A percentile compares a stretch with the other conserved stretches of the same genome.
Evolutionary conservation across 2,329 filamentous ascomycete species (phyloP).

Genomic region (Ceratocystis alfenasii): DNA sequence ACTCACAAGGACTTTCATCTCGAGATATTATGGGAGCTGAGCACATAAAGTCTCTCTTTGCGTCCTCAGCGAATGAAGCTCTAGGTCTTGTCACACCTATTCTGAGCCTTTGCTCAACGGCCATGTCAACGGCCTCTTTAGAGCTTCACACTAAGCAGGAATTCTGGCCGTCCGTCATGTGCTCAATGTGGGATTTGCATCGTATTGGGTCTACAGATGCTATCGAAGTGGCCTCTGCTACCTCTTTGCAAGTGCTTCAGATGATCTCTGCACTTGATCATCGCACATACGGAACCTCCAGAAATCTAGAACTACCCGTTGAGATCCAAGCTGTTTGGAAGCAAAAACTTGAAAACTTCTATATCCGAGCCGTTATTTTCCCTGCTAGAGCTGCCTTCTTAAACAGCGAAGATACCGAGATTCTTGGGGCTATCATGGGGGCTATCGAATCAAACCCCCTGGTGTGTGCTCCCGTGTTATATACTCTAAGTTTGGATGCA

Average conservation of each 20-base stretch:
- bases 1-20: constrained; percentile 30
- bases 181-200: constrained; percentile 42
- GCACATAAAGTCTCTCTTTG: constrained; percentile 47
- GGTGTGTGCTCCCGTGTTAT: constrained; percentile 36
- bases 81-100: constrained; percentile 37
- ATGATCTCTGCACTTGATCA: constrained; percentile 26
- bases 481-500: constrained; percentile 31
- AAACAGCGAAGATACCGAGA: constrained; percentile 33
- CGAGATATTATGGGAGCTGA: constrained; percentile 43
- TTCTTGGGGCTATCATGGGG: constrained; percentile 34
- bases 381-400: constrained; percentile 40
- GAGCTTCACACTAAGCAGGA: constrained; percentile 32
- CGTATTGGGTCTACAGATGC: constrained; percentile 39
- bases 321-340: constrained; percentile 31
- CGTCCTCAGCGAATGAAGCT: constrained; percentile 37
- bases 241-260: constrained; percentile 32
- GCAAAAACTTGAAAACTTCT: constrained; percentile 37
- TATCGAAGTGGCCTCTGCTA: constrained; percentile 37
- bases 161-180: constrained; percentile 38
- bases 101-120: constrained; percentile 35
- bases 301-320: constrained; percentile 11
- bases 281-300: constrained; percentile 8
- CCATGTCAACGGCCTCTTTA: constrained; percentile 28
- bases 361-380: constrained; percentile 41
- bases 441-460: constrained; percentile 30